Evolutionary conservation across 441 rosid species (phyloP).

Genomic region (Cnidoscolus chayamansa): DNA sequence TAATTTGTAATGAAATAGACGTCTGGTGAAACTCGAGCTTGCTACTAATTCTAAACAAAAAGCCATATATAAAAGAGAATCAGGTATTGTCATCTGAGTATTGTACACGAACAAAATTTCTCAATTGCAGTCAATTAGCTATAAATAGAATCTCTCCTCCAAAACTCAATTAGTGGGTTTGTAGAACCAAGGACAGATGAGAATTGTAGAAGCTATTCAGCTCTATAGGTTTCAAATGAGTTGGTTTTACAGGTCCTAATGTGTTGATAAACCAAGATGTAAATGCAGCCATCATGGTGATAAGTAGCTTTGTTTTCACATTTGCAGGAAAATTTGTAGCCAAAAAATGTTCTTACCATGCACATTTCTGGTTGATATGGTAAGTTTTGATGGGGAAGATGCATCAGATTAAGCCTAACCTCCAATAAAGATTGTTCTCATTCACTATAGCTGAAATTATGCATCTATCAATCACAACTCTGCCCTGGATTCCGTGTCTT

Average conservation of each 20-base stretch:
- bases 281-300: not conserved
- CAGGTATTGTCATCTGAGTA: not conserved
- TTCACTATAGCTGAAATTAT: not conserved
- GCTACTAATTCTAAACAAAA: not conserved
- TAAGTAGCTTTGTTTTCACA: not conserved
- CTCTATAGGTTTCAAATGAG: not conserved
- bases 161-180: not conserved
- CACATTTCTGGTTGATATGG: not conserved
- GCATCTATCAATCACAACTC: slow-evolving; percentile 44
- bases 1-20: not conserved
- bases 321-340: not conserved
- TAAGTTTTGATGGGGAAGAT: not conserved
- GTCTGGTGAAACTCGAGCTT: too few relatives aligned
- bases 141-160: not conserved
- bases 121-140: not conserved
- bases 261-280: not conserved
- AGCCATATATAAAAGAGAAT: not conserved
- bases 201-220: not conserved
- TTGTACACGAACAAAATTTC: slow-evolving; percentile 10
- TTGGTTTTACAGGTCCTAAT: not conserved
- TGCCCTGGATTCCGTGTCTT: slow-evolving; percentile 63
- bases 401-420: not conserved
- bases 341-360: not conserved
- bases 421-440: not conserved
- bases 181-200: not conserved